These are phyloP conservation scores for Fusarium succisae DNA, from an alignment of 2,329 filamentous ascomycete species.

Conservation along the genomic window DNA sequence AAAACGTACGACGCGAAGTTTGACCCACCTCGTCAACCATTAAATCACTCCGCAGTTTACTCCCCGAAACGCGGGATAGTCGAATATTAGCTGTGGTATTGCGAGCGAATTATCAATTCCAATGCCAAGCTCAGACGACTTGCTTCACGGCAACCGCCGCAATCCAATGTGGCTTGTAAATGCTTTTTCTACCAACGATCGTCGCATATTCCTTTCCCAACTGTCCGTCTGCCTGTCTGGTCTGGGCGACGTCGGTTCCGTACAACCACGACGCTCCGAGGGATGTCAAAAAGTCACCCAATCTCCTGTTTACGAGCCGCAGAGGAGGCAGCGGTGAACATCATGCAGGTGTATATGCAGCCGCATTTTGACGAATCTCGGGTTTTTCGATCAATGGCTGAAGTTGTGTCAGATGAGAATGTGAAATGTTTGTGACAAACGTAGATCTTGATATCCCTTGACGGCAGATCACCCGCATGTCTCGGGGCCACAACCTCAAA, in stretches of 20 bases:
- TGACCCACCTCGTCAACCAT: background rate
- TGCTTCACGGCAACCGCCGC: background rate
- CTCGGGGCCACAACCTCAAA: conserved; percentile 14
- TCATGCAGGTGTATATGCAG: background rate
- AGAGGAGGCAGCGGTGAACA: background rate
- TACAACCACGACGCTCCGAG: background rate
- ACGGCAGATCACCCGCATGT: conserved; percentile 23
- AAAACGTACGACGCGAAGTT: background rate
- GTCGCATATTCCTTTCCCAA: conserved; percentile 1
- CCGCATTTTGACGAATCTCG: background rate
- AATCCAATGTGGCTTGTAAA: background rate
- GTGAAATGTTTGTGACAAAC: conserved; percentile 24
- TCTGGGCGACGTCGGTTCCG: background rate
- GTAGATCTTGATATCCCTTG: conserved; percentile 22
- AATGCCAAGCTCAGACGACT: conserved; percentile 3
- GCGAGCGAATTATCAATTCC: background rate
- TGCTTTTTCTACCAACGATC: background rate
- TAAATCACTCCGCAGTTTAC: background rate
- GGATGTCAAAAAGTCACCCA: background rate
- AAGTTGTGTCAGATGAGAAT: conserved; percentile 13
- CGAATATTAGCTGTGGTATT: background rate
- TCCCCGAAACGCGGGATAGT: background rate
- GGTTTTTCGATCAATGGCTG: background rate
- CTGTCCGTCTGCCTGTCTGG: background rate
- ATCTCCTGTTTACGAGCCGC: background rate